Evolutionary conservation across 2,329 filamentous ascomycete species (phyloP), one percentile per base, ranked within the genome.

Genomic region (Fusarium protoensiforme): DNA sequence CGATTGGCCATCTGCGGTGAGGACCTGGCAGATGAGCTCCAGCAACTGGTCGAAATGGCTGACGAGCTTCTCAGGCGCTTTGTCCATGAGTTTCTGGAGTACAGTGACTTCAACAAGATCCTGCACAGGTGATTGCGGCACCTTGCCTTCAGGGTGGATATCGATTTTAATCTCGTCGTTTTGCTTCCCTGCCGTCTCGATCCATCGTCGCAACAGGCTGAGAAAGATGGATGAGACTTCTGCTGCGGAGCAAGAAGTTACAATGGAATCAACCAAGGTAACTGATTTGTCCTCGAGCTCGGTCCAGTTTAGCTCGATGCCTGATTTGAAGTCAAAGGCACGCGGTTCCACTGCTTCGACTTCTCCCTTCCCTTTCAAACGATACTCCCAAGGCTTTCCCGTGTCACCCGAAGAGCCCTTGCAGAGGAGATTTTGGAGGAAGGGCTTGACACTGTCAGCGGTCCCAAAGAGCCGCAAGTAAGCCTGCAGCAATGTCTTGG

Each of bases 21-120:
- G 79, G 0, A 94, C 85, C 64, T 92, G 87, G 59, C 85, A 85
- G 57, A 92, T 87, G 2, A 95, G 85, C 53, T 90, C 87, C 2
- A 94, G 82, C 8, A 93, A 85, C 73, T 93, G 90, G 48, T 87
- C 87, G 3, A 92, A 91, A 65, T 90, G 88, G 35, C 86, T 87
- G 33, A 92, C 87, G 14, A 94, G 85, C 69, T 89, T 90, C 24
- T 92, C 88, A 1, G 91, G 87, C 53, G 92, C 87, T 53, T 84
- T 86, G 27, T 89, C 87, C 80, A 94, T 89, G 81, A 94, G 86
- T 36, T 87, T 87, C 75, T 93, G 91, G 9, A 94, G 84, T 1
- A 93, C 81, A 57, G 90, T 90, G 7, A 91, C 85, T 70, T 92
- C 86, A 7, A 87, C 80, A 1, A 94, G 81, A 5, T 85, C 84